Evolutionary conservation across 768 basidiomycete genomes (phyloP), one percentile per base, ranked within the genome.

Genomic region (Brasilioporus rufonigricans): DNA sequence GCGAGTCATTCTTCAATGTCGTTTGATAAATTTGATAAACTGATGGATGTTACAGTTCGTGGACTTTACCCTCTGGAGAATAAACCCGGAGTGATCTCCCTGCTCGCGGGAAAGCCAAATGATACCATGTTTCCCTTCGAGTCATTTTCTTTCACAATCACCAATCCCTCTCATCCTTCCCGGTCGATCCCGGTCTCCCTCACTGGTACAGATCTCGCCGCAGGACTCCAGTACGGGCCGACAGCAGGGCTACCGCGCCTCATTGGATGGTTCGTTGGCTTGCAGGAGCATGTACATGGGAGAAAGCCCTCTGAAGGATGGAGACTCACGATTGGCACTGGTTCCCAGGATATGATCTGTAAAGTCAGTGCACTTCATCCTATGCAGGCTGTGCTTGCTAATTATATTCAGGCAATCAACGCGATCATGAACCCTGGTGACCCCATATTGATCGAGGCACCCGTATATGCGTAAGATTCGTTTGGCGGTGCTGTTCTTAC

Each of bases 41-140:
- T 48, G 21, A 61, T 21, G 23, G 21, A 44, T 43, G 8, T 52
- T 59, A 48, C 58, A 89, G 86, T 89, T 53, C 77, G 85, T 58
- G 70, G 84, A 14, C 78, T 96, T n/a, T 80, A 84, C 53, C 91
- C 86, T 0, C 77, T 94, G 26, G 96, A 98, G 71, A 77, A 78
- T 21, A 80, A 74, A 1, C 92, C 93, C 0, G 90, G 90, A 0
- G 67, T 91, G 35, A 85, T 94, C 52, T 91, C 88, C 4, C 69
- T 94, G 31, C 81, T 95, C 8, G 94, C 93, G 0, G 96, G 96
- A 26, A 93, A 95, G 70, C 96, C 96, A 7, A 95, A 96, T 65
- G 79, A 86, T 9, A 75, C 79, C n/a, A 89, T 91, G 19, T 98
- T 98, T 74, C 96, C 96, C 1, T 91, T 98, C 74, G 84, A 85